A percentile compares a stretch with the other conserved stretches of the same genome.
Evolutionary conservation across 78 protist species (phyloP).

Genomic region (Mastigamoeba balamuthi): DNA sequence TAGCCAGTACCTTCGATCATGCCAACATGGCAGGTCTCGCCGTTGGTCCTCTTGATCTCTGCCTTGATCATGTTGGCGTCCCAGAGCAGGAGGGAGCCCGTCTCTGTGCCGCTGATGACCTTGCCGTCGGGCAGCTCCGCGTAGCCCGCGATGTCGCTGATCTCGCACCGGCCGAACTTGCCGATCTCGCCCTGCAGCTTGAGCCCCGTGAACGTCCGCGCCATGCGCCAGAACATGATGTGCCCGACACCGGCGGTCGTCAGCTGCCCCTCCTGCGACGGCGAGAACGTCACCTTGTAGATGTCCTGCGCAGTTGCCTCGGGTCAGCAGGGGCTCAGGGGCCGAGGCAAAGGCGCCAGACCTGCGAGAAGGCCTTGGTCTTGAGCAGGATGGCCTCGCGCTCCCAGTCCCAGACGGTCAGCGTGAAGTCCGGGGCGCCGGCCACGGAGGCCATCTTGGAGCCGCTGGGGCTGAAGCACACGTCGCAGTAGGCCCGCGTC

Average conservation of each 20-base stretch:
- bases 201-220: constrained; percentile 83
- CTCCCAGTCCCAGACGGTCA: constrained; percentile 75
- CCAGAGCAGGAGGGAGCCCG: constrained; percentile 77
- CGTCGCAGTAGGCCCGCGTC: constrained; percentile 9
- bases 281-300: constrained; percentile 53
- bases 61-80: constrained; percentile 58
- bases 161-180: constrained; percentile 76
- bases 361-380: constrained; percentile 74
- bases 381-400: constrained; percentile 33
- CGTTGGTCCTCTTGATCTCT: constrained; percentile 6
- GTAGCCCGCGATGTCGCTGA: constrained; percentile 60
- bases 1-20: too few relatives aligned
- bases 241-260: constrained; percentile 64
- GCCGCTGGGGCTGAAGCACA: constrained; percentile 33
- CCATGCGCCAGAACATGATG: constrained; percentile 80
- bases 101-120: constrained; percentile 65
- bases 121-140: constrained; percentile 60
- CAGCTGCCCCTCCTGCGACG: constrained; percentile 45
- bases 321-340: too few relatives aligned
- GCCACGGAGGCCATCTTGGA: constrained; percentile 68
- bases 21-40: constrained; percentile 19
- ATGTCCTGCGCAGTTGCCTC: too few relatives aligned
- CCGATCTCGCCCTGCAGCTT: constrained; percentile 56
- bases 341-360: too few relatives aligned
- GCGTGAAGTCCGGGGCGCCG: constrained; percentile 52